Conservation (phyloP, 805 yeast genomes). For the Cyberlindnera mrakii region DNA sequence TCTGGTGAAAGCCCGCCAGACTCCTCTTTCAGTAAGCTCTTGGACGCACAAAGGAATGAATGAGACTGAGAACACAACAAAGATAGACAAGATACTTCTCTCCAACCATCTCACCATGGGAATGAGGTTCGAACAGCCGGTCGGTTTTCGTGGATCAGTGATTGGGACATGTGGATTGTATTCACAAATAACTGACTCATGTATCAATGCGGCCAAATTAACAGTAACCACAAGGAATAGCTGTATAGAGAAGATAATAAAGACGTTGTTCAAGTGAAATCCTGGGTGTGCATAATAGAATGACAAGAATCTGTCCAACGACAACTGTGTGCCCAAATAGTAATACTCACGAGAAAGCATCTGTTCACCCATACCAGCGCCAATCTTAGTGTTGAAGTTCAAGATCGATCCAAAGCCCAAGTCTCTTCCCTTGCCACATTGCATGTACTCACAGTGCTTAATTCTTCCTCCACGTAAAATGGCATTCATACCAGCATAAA, state of each 20-base stretch:
- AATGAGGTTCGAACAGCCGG: constrained; percentile 63
- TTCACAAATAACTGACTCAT: constrained; percentile 55
- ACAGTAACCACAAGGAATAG: constrained; percentile 52
- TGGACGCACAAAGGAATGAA: constrained; percentile 73
- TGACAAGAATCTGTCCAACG: constrained; percentile 71
- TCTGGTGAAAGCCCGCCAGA: constrained; percentile 62
- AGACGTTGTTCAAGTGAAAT: constrained; percentile 73
- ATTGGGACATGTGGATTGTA: constrained; percentile 53
- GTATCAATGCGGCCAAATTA: constrained; percentile 58
- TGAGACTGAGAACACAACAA: constrained; percentile 67
- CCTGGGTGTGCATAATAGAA: constrained; percentile 87
- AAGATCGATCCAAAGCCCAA: constrained; percentile 78
- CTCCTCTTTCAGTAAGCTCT: constrained; percentile 70
- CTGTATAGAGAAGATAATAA: constrained; percentile 63
- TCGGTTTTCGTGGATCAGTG: constrained; percentile 56
- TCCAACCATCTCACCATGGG: constrained; percentile 74
- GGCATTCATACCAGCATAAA: constrained; percentile 83
- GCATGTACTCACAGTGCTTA: constrained; percentile 76
- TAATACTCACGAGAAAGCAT: constrained; percentile 78
- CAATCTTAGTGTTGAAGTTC: constrained; percentile 78
- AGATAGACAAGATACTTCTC: constrained; percentile 66
- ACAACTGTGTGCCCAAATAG: constrained; percentile 70
- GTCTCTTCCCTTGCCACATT: constrained; percentile 85
- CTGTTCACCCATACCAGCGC: constrained; percentile 90
- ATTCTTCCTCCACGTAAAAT: constrained; percentile 75